Evolutionary conservation across 345 rosid species (phyloP), one percentile per base, ranked within the genome.

Genomic region (Citrus mangshanensis): DNA sequence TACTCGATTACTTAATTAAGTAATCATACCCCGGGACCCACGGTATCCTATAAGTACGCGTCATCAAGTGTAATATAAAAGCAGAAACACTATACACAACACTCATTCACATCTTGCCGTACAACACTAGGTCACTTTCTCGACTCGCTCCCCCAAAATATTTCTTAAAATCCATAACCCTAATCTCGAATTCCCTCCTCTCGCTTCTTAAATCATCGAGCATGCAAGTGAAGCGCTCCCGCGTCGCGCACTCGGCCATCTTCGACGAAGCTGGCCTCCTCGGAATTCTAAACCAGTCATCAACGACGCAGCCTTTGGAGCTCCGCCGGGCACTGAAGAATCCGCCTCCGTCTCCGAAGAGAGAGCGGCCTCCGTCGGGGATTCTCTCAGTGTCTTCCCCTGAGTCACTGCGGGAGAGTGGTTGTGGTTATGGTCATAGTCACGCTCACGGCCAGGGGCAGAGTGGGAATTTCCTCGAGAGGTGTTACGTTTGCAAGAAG

Each of bases 211-310:
- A 14, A 72, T 30, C 68, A 68, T 70, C 38, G 35, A 18, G 22
- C 51, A 85, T 80, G 88, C 73, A 85, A 22, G 81, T 80, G 81
- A 88, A 88, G 81, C 86, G 87, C 35, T 77, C 82, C 75, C 82
- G 82, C 58, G 54, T 25, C 7, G 54, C 56, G 32, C 83, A 77
- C 22, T 85, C 88, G 40, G 54, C 73, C 59, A 75, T 78, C 82
- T 74, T 77, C 60, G 55, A n/a, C 65, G 77, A 78, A 61, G 32
- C 65, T 9, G 78, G n/a, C 40, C 58, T 83, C 21, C 8, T 70
- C 67, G 70, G 49, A 24, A 6, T 73, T 9, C 58, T 58, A 8
- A 55, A 79, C n/a, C 82, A 38, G 58, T 27, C 56, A 2, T 30
- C 25, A 38, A 55, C 27, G 56, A 77, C 72, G 38, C 76, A 34